Evolutionary conservation across 305 asterid genomes (phyloP).

Genomic region (Fraxinus xanthoxyloides): DNA sequence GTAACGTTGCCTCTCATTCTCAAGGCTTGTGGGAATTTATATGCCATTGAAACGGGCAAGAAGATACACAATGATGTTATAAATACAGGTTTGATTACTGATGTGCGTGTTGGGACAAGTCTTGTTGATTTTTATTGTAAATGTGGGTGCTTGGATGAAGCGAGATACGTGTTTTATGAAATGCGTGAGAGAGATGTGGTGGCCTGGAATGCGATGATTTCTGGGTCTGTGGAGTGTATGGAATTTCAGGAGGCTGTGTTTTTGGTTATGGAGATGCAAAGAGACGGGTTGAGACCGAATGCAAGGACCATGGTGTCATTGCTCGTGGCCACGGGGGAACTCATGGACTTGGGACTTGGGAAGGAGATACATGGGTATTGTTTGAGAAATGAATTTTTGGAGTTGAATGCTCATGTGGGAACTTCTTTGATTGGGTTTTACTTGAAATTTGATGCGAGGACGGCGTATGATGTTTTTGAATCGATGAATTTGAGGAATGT

Average conservation of each 20-base stretch:
- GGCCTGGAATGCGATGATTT: slow-evolving; percentile 36
- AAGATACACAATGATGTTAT: slow-evolving; percentile 17
- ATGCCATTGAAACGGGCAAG: slow-evolving; percentile 29
- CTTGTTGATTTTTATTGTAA: slow-evolving; percentile 28
- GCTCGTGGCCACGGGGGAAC: slow-evolving; percentile 27
- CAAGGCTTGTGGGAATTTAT: slow-evolving; percentile 35
- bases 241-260: slow-evolving; percentile 12
- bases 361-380: slow-evolving; percentile 33
- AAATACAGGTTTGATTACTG: slow-evolving; percentile 16
- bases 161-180: neutral
- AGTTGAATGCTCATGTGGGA: slow-evolving; percentile 19
- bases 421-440: slow-evolving; percentile 29
- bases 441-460: slow-evolving; percentile 13
- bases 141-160: slow-evolving; percentile 21
- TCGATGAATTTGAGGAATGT: slow-evolving; percentile 14
- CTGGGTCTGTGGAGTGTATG: slow-evolving; percentile 10
- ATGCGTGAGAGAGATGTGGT: neutral
- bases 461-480: slow-evolving; percentile 14
- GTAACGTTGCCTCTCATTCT: slow-evolving; percentile 31
- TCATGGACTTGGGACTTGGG: slow-evolving; percentile 27
- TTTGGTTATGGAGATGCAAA: slow-evolving; percentile 30
- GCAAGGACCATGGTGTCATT: slow-evolving; percentile 1
- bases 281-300: slow-evolving; percentile 30
- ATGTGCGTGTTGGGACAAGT: slow-evolving; percentile 29
- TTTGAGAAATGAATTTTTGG: slow-evolving; percentile 26